Conservation (phyloP, 1,139 yeast genomes). For the Suhomyces taliae region DNA sequence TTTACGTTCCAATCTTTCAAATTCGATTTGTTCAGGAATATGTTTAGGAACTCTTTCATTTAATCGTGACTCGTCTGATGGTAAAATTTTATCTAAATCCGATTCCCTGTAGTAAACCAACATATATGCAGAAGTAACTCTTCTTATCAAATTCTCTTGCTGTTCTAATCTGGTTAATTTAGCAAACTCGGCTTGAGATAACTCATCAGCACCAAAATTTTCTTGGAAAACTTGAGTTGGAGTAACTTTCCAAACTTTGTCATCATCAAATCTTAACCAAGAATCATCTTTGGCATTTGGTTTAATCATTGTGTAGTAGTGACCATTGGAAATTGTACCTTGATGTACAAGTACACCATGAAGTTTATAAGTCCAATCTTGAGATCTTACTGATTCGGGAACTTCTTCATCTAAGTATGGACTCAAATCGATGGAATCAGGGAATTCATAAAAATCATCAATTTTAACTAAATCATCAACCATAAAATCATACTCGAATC, state of each 20-base stretch:
- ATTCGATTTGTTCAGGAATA: slow-evolving; percentile 63
- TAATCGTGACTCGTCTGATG: slow-evolving; percentile 46
- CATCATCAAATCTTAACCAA: slow-evolving; percentile 96
- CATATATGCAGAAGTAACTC: slow-evolving; percentile 96
- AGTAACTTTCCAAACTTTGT: slow-evolving; percentile 86
- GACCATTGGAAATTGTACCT: slow-evolving; percentile 95
- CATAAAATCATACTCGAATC: slow-evolving; percentile 93
- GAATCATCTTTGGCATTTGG: slow-evolving; percentile 62
- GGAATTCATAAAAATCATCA: slow-evolving; percentile 90
- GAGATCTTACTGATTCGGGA: slow-evolving; percentile 39
- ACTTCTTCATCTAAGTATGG: slow-evolving; percentile 73
- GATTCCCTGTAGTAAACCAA: slow-evolving; percentile 82
- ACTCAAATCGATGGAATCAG: slow-evolving; percentile 74
- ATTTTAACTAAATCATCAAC: slow-evolving; percentile 87
- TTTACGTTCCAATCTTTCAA: slow-evolving; percentile 58
- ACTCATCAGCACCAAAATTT: slow-evolving; percentile 80
- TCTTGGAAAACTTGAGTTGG: slow-evolving; percentile 84
- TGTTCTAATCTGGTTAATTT: slow-evolving; percentile 58
- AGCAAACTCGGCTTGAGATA: slow-evolving; percentile 47
- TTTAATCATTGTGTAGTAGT: slow-evolving; percentile 89
- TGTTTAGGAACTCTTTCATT: slow-evolving; percentile 61
- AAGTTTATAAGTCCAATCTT: slow-evolving; percentile 74
- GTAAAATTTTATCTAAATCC: slow-evolving; percentile 57
- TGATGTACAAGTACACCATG: slow-evolving; percentile 96
- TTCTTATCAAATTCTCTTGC: slow-evolving; percentile 61